These are phyloP conservation scores for Porphyrellus cyaneotinctus DNA, from an alignment of 768 basidiomycete species.

Conservation along the genomic window DNA sequence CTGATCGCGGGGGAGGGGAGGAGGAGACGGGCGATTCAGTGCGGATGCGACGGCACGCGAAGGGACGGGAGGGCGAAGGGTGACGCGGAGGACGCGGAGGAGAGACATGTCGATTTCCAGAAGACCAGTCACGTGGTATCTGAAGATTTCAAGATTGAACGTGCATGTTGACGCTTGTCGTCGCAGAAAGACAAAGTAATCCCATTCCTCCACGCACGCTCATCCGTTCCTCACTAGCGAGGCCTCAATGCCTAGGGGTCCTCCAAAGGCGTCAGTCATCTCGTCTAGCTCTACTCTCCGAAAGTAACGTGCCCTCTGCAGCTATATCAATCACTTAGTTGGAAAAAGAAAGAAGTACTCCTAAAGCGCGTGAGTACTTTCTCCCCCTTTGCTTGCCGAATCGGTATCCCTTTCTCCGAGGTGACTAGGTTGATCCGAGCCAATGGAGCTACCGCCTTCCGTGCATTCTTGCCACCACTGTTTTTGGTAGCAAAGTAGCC, in stretches of 20 bases:
- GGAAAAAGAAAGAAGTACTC: constrained; percentile 52
- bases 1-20: constrained; percentile 65
- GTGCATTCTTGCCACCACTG: neutral
- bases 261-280: constrained; percentile 58
- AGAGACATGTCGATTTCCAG: too few relatives aligned
- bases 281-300: neutral
- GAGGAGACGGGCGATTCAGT: constrained; percentile 63
- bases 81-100: neutral
- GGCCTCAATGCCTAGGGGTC: constrained; percentile 59
- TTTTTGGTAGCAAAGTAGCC: neutral
- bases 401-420: neutral
- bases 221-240: constrained; percentile 38
- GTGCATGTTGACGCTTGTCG: constrained; percentile 61
- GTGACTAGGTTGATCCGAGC: neutral
- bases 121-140: constrained; percentile 5
- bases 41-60: constrained; percentile 27
- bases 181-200: constrained; percentile 50
- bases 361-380: constrained; percentile 43
- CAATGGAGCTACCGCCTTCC: neutral
- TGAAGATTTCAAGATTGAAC: constrained; percentile 46
- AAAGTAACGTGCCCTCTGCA: constrained; percentile 19
- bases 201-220: neutral
- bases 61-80: neutral
- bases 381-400: neutral
- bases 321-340: constrained; percentile 53